Base-by-base conservation (phyloP, 202 grass and related monocot species). In the Dendrocalamus latiflorus region DNA sequence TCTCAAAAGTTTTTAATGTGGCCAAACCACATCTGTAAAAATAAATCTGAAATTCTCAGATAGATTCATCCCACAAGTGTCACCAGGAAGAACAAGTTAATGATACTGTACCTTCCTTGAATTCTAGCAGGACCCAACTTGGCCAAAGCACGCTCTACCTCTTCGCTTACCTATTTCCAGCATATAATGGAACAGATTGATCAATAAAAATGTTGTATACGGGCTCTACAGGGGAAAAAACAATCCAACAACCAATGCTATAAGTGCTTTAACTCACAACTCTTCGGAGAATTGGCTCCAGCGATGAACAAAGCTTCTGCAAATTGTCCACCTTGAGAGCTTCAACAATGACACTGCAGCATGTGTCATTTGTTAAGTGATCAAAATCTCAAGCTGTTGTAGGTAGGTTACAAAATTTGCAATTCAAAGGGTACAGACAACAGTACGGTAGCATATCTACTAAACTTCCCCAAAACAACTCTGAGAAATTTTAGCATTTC, bases 231-330 rank as follows among this genome's bases (percentile, higher is more conserved):
- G 30, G n/a, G n/a, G n/a, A n/a, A 55, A 20, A 22, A 22, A 72
- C 34, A 74, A 58, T 69, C 28, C 33, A 80, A 65, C 20, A 70
- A 0, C 14, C 76, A 54, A 59, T 12, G 25, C 17, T 26, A 37
- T 51, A 70, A 71, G 22, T 68, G 70, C 41, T 85, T 72, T 68
- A 59, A 82, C 89, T 91, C 68, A 97, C 94, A 83, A 93, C 89
- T 91, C 82, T 91, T 43, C 94, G 87, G 34, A 97, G 89, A 72
- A 94, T 84, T n/a, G 94, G 94, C 83, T 97, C 94, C 11, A 97
- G 75, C 1, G 84, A 90, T 9, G 78, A 86, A 72, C 94, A 97
- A 86, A 97, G 85, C 67, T 87, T 87, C 72, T 90, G 91, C 78
- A 97, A 75, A 73, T 85, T 93, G 71, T 97, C 89, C 49, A 93